These are phyloP conservation scores for Paraleonurus japonicus DNA, from an alignment of 257 asterid species.

Conservation along the genomic window DNA sequence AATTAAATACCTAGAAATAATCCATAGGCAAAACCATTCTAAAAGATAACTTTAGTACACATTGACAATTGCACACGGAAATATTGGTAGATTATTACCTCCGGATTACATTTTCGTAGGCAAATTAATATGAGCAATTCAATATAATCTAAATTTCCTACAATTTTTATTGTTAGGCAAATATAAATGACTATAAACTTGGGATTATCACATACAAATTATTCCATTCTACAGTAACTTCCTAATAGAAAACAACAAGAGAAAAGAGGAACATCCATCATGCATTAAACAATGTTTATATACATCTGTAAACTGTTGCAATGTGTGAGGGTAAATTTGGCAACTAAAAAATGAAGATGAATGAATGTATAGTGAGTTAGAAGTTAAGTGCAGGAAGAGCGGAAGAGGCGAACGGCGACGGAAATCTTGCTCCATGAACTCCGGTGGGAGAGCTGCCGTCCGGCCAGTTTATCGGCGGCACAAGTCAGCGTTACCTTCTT, in stretches of 20 bases:
- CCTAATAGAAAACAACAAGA: not conserved
- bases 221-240: too few species aligned
- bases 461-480: conserved; percentile 24
- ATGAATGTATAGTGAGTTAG: not conserved
- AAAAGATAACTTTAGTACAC: too few species aligned
- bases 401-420: conserved; percentile 34
- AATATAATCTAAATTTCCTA: too few species aligned
- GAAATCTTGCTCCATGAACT: conserved; percentile 36
- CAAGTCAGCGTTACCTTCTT: conserved; percentile 75
- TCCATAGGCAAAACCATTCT: too few species aligned
- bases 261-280: not conserved
- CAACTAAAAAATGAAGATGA: not conserved
- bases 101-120: too few species aligned
- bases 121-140: too few species aligned
- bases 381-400: conserved; percentile 39
- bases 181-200: too few species aligned
- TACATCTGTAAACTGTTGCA: conserved; percentile 19
- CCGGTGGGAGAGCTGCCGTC: conserved; percentile 27
- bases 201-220: too few species aligned
- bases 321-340: not conserved
- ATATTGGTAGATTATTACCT: too few species aligned
- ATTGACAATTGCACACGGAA: too few species aligned
- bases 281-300: conserved; percentile 13
- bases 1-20: too few species aligned
- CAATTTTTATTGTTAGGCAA: too few species aligned